These are phyloP conservation scores for Myriosclerotinia scirpicola DNA, from an alignment of 2,329 filamentous ascomycete species.

Conservation along the genomic window DNA sequence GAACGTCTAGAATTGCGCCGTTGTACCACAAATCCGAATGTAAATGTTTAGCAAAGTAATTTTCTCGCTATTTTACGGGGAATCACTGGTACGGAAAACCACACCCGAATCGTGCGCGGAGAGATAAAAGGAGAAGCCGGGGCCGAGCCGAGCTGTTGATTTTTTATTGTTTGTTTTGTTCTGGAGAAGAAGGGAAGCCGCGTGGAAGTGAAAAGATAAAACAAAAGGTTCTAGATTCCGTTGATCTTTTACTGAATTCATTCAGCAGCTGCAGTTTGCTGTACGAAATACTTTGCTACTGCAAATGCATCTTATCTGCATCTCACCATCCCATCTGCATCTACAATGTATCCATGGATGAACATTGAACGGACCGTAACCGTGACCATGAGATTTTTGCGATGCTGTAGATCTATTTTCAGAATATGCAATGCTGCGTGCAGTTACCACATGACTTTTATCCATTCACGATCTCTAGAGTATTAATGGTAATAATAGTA, in stretches of 20 bases:
- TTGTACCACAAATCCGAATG: background rate
- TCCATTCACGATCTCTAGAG: too few species aligned
- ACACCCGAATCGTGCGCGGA: too few species aligned
- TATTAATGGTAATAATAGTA: too few species aligned
- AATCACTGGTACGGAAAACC: too few species aligned
- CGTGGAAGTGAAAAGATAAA: too few species aligned
- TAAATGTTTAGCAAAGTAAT: background rate
- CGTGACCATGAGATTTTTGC: background rate
- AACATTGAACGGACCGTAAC: too few species aligned
- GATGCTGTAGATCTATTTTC: background rate
- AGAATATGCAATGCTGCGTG: too few species aligned
- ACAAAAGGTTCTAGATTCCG: background rate
- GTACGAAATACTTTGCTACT: background rate
- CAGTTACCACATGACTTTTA: too few species aligned
- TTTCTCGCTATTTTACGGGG: background rate
- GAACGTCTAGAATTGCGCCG: background rate
- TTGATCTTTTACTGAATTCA: background rate
- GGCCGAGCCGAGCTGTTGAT: background rate
- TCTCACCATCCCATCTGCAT: slow-evolving; percentile 2
- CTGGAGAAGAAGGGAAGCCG: too few species aligned
- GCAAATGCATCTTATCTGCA: background rate
- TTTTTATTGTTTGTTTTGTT: background rate
- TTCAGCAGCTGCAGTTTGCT: background rate
- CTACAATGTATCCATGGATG: background rate
- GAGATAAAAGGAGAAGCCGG: too few species aligned